Evolutionary conservation across 345 rosid genomes (phyloP).

Genomic region (Eucalyptus shirleyi): DNA sequence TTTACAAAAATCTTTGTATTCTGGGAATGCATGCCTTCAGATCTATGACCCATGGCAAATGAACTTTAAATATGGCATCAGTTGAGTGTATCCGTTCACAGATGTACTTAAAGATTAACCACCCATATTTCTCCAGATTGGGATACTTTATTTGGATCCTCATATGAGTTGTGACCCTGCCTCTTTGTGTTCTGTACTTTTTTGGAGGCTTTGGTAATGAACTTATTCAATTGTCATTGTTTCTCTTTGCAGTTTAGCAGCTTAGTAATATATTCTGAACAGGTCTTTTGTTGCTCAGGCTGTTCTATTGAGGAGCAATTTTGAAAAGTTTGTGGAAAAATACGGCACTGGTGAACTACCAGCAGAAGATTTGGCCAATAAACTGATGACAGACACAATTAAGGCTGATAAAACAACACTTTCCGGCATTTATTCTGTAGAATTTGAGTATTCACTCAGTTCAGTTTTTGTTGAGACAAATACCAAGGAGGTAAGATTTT

Average conservation of each 20-base stretch:
- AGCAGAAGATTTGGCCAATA: conserved; percentile 29
- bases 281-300: not conserved
- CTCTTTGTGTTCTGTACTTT: not conserved
- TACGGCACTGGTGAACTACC: conserved; percentile 33
- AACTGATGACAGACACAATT: conserved; percentile 45
- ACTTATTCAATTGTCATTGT: not conserved
- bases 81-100: not conserved
- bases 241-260: not conserved
- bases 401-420: conserved; percentile 20
- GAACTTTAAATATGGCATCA: not conserved
- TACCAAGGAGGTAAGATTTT: conserved; percentile 16
- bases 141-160: not conserved
- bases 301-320: conserved; percentile 9
- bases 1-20: not conserved
- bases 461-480: conserved; percentile 41
- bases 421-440: conserved; percentile 27
- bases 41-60: not conserved
- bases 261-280: not conserved
- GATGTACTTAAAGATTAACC: not conserved
- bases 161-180: not conserved
- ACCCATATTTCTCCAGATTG: not conserved
- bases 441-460: conserved; percentile 31
- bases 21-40: not conserved
- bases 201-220: not conserved
- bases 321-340: conserved; percentile 18